Evolutionary conservation across 2,329 filamentous ascomycete genomes (phyloP).

Genomic region (Aspergillus brunneoviolaceus): DNA sequence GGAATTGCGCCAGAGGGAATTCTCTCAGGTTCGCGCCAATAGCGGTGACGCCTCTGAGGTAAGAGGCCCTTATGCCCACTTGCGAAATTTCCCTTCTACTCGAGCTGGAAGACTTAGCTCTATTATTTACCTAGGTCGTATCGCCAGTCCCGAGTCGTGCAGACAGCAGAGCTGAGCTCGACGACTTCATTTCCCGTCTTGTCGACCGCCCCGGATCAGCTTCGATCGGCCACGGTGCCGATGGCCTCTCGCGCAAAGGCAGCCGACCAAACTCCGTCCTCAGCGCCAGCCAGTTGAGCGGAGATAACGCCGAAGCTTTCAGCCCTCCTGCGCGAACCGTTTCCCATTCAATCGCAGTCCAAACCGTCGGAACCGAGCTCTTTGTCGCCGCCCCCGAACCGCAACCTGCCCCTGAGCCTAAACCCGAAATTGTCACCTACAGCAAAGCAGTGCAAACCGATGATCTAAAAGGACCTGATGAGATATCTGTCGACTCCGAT

Average conservation of each 20-base stretch:
- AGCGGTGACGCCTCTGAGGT: slow-evolving; percentile 71
- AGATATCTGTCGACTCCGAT: slow-evolving; percentile 61
- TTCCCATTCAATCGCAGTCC: slow-evolving; percentile 54
- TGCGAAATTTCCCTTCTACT: background rate
- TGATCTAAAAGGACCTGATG: slow-evolving; percentile 61
- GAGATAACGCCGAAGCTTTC: slow-evolving; percentile 54
- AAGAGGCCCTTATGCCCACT: slow-evolving; percentile 23
- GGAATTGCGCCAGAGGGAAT: slow-evolving; percentile 76
- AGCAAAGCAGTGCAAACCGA: slow-evolving; percentile 95
- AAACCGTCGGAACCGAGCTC: slow-evolving; percentile 71
- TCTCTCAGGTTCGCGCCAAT: slow-evolving; percentile 67
- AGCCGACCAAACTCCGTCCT: slow-evolving; percentile 85
- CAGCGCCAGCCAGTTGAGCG: slow-evolving; percentile 77
- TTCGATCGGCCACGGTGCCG: slow-evolving; percentile 53
- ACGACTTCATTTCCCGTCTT: slow-evolving; percentile 79
- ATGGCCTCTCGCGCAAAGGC: slow-evolving; percentile 50
- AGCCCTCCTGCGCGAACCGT: slow-evolving; percentile 41
- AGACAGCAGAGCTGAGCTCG: slow-evolving; percentile 68
- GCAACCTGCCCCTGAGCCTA: slow-evolving; percentile 54
- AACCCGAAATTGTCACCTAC: slow-evolving; percentile 83
- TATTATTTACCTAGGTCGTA: slow-evolving; percentile 52
- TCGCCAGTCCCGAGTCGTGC: slow-evolving; percentile 69
- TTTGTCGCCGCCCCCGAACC: slow-evolving; percentile 77
- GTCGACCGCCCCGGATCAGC: slow-evolving; percentile 75
- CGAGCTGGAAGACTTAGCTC: slow-evolving; percentile 13